These are phyloP conservation scores for Calocera viscosa DNA, from an alignment of 768 basidiomycete species.

Conservation along the genomic window DNA sequence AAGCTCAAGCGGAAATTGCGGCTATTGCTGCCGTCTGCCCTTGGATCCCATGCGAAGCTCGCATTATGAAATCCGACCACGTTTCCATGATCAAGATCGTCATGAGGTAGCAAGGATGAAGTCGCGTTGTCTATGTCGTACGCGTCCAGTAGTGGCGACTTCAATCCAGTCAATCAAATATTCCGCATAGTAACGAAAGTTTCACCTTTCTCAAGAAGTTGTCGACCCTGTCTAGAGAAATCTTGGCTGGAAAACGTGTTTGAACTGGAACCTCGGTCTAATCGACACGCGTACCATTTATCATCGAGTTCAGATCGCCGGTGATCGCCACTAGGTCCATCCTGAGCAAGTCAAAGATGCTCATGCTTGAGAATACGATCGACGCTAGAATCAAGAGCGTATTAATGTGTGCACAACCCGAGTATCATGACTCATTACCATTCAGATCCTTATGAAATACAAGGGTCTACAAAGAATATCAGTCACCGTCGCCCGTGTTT, in stretches of 20 bases:
- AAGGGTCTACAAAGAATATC: neutral
- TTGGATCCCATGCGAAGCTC: slow-evolving; percentile 25
- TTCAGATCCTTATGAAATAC: neutral
- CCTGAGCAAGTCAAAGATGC: neutral
- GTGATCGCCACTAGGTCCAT: neutral
- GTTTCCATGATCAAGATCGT: slow-evolving; percentile 21
- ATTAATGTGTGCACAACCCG: neutral
- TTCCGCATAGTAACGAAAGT: neutral
- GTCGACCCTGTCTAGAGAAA: slow-evolving; percentile 7
- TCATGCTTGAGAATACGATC: slow-evolving; percentile 1
- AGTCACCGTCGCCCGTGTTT: neutral
- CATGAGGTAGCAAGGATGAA: neutral
- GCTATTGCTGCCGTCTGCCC: neutral
- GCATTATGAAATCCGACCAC: slow-evolving; percentile 25
- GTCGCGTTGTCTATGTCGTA: neutral
- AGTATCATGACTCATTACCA: neutral
- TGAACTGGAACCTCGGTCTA: neutral
- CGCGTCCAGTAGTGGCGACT: neutral
- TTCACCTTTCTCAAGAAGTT: neutral
- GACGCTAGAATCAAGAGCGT: neutral
- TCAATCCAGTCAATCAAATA: neutral
- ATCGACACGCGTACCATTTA: slow-evolving; percentile 14
- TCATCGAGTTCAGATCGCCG: slow-evolving; percentile 10
- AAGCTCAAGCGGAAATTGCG: slow-evolving; percentile 25
- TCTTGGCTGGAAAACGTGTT: slow-evolving; percentile 10